Percentiles rank a stretch among this genome's conserved stretches.
Evolutionary conservation across 1,284 basidiomycete species (phyloP).

Genomic region (Gastroboletus turbinatus): DNA sequence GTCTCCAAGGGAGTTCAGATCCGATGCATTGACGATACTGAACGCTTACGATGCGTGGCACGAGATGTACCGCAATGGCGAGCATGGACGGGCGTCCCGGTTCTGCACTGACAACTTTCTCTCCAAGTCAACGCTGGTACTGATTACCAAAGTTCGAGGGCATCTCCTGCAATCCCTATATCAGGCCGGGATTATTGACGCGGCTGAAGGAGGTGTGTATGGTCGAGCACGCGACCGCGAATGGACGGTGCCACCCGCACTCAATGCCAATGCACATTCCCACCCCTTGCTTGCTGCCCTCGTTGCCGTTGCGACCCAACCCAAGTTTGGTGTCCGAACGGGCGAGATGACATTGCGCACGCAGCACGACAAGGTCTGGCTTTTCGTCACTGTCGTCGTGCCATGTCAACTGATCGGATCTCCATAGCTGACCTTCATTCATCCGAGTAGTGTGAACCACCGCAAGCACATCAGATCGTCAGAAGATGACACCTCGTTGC

Average conservation of each 20-base stretch:
- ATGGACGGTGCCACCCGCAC: constrained; percentile 57
- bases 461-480: constrained; percentile 55
- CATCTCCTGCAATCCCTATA: constrained; percentile 82
- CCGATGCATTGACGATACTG: constrained; percentile 82
- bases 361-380: constrained; percentile 79
- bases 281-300: constrained; percentile 83
- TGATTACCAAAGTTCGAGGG: constrained; percentile 83
- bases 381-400: constrained; percentile 2
- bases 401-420: constrained; percentile 10
- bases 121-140: constrained; percentile 78
- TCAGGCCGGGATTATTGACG: constrained; percentile 78
- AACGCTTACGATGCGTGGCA: constrained; percentile 86
- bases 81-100: constrained; percentile 64
- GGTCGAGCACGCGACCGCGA: constrained; percentile 30
- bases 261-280: constrained; percentile 78
- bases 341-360: constrained; percentile 77
- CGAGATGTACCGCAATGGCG: constrained; percentile 62
- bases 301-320: constrained; percentile 85
- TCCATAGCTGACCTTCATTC: constrained; percentile 68
- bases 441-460: constrained; percentile 87
- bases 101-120: constrained; percentile 91
- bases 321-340: constrained; percentile 91
- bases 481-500: constrained; percentile 38
- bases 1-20: constrained; percentile 79
- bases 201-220: constrained; percentile 63